Percentiles rank a stretch among this genome's conserved stretches.
These are phyloP conservation scores for Poteriospumella lacustris DNA, from an alignment of 108 stramenopile species.

Conservation along the genomic window DNA sequence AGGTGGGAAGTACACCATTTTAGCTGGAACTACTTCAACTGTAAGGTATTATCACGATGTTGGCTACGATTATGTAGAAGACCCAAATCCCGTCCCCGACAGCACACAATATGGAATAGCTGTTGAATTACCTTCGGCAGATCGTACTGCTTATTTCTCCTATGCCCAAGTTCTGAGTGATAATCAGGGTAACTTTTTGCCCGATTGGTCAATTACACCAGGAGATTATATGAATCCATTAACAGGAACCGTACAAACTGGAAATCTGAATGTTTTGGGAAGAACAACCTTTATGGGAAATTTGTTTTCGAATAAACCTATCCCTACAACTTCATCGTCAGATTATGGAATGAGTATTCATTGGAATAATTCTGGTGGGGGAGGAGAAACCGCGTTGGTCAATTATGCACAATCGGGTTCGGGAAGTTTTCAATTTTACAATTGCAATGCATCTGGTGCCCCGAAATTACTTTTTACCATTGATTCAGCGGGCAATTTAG, in stretches of 20 bases:
- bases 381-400: conserved; percentile 6
- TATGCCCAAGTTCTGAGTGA: conserved; percentile 7
- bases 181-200: conserved; percentile 8
- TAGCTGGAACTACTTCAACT: conserved; percentile 7
- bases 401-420: conserved; percentile 7
- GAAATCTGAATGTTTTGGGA: conserved; percentile 8
- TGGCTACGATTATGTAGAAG: conserved; percentile 7
- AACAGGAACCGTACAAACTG: conserved; percentile 7
- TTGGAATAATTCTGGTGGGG: conserved; percentile 7
- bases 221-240: conserved; percentile 8
- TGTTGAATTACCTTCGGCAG: conserved; percentile 7
- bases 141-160: conserved; percentile 7
- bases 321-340: conserved; percentile 7
- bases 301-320: conserved; percentile 9
- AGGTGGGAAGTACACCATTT: conserved; percentile 7
- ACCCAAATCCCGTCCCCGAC: conserved; percentile 5
- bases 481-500: conserved; percentile 7
- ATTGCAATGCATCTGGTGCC: conserved; percentile 6
- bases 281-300: conserved; percentile 8
- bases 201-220: conserved; percentile 7
- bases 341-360: conserved; percentile 8
- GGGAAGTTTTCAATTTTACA: conserved; percentile 8
- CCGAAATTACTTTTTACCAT: conserved; percentile 8
- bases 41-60: conserved; percentile 8
- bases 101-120: conserved; percentile 7